These are phyloP conservation scores for Gentiana dahurica DNA, from an alignment of 257 asterid species.

Conservation along the genomic window DNA sequence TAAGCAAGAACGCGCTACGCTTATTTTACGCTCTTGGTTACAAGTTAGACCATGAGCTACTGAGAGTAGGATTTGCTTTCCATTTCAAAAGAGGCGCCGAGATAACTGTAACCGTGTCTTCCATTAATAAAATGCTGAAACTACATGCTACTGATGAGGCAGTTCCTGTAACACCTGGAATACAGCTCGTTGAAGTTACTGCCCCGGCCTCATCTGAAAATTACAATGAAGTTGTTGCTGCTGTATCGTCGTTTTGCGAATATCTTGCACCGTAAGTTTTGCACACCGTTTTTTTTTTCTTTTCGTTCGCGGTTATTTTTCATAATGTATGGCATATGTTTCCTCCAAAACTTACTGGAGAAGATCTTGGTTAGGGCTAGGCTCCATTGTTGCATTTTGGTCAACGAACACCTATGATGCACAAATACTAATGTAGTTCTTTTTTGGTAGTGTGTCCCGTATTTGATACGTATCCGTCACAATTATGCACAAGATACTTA, in stretches of 20 bases:
- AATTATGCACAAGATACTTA: too few species aligned
- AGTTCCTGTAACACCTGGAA: constrained; percentile 84
- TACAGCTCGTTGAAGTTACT: constrained; percentile 91
- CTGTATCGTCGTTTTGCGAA: constrained; percentile 80
- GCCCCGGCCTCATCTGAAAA: constrained; percentile 89
- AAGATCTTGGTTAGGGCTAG: background rate
- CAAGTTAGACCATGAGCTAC: constrained; percentile 79
- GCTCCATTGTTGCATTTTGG: background rate
- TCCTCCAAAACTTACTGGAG: background rate
- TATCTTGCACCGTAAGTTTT: constrained; percentile 96
- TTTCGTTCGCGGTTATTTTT: background rate
- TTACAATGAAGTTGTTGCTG: constrained; percentile 66
- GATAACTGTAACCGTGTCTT: constrained; percentile 73
- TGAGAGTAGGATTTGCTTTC: constrained; percentile 82
- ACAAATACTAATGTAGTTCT: too few species aligned
- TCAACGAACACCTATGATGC: too few species aligned
- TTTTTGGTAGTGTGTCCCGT: too few species aligned
- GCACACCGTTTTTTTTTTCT: background rate
- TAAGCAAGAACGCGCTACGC: constrained; percentile 81
- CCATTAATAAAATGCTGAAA: constrained; percentile 85
- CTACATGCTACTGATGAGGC: constrained; percentile 87
- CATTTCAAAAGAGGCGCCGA: constrained; percentile 81
- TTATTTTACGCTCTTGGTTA: constrained; percentile 75
- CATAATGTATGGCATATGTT: background rate
- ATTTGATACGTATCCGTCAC: too few species aligned